phyloP scores from a whole-genome alignment of 1,284 basidiomycete genomes.

The Takashimella koratensis region DNA sequence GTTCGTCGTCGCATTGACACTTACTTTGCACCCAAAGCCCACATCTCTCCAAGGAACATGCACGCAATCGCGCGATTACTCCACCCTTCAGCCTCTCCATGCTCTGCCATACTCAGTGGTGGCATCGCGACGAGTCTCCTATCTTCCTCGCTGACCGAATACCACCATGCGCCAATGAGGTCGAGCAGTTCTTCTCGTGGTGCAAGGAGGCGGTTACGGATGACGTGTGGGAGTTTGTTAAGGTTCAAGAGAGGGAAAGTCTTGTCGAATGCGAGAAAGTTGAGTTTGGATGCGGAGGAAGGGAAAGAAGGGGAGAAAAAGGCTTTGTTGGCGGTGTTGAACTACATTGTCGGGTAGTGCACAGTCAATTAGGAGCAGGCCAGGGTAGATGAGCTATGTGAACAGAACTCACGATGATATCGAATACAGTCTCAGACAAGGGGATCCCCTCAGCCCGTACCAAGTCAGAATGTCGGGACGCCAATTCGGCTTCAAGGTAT shows the following conservation, averaged over 20 bases:
- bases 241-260: not conserved
- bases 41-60: not conserved
- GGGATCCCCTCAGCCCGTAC: not conserved
- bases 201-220: not conserved
- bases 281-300: not conserved
- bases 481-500: not conserved
- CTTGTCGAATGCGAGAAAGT: not conserved
- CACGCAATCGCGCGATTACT: not conserved
- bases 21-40: no score
- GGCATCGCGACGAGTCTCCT: not conserved
- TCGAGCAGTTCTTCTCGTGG: not conserved
- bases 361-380: no score
- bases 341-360: not conserved
- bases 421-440: not conserved
- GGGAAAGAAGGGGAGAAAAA: not conserved
- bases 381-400: not conserved
- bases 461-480: not conserved
- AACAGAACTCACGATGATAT: not conserved
- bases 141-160: not conserved
- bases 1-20: no score
- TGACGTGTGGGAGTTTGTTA: not conserved
- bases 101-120: not conserved
- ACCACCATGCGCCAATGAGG: not conserved
- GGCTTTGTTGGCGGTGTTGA: not conserved
- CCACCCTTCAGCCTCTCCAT: not conserved